Base-by-base conservation (phyloP, 2,329 filamentous ascomycete species). In the Meredithiella fracta region DNA sequence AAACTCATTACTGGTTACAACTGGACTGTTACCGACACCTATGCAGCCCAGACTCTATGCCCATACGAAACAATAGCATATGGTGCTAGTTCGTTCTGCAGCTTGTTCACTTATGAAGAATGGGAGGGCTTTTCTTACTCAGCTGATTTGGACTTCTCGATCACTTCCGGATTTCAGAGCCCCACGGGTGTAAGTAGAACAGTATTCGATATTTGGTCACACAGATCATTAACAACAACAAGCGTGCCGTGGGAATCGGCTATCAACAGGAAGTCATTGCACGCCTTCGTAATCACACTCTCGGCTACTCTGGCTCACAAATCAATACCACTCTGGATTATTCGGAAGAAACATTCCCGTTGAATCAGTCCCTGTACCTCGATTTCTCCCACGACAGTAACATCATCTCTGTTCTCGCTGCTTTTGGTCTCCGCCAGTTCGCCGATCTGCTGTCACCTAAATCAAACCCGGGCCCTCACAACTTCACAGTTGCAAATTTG, bases 361-460 rank as follows among this genome's bases (percentile, higher is more conserved):
- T 85, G 3, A 78, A 87, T 64, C 86, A 90, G 64, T 76, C 72
- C 22, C 71, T 90, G 15, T 87, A 88, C 66, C 77, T 89, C 52
- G 85, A 89, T 69, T 89, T 89, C 65, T 82, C 78, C 15, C 85
- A 90, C 66, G 85, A 90, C 67, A 83, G 82, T 31, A 86, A 85
- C 64, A 85, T 86, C 59, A 72, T 82, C 62, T 76, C 76, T 25
- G 77, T 88, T 60, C 69, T 89, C 3, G 80, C 83, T 0, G 85
- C 85, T 0, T 85, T 90, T 59, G 84, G 84, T 1, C 71, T 89
- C 50, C 78, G 69, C 2, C 85, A 89, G 63, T 88, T 90, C 63
- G 70, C 73, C 1, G 70, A 76, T 20, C 68, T 76, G 14, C 70
- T 88, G 2, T 78, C 80, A 0, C 69, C 75, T 1, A 71, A 73